Evolutionary conservation across 805 yeast genomes (phyloP).

Genomic region (Candida orba): DNA sequence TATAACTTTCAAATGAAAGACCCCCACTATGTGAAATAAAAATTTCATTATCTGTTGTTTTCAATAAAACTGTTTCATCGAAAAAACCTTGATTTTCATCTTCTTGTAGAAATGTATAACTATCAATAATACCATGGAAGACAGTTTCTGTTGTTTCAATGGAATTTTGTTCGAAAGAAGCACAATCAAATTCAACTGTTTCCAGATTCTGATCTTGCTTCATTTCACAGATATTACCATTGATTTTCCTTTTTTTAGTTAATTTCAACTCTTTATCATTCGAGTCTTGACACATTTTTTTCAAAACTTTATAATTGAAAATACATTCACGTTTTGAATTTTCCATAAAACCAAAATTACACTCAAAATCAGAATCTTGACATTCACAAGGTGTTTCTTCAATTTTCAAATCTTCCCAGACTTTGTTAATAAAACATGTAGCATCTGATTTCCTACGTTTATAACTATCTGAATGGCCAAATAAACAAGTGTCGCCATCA

Average conservation of each 20-base stretch:
- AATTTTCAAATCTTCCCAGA: conserved; percentile 32
- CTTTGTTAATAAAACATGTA: conserved; percentile 43
- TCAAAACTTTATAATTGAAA: conserved; percentile 22
- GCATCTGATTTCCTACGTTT: conserved; percentile 61
- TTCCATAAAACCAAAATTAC: conserved; percentile 46
- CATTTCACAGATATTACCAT: conserved; percentile 18
- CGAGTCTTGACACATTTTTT: conserved; percentile 30
- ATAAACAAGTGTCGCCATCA: conserved; percentile 39
- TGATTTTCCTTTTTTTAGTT: conserved; percentile 11
- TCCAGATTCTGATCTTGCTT: conserved; percentile 8
- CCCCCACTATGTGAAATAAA: conserved; percentile 56
- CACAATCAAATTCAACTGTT: conserved; percentile 12
- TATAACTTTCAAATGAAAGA: conserved; percentile 8
- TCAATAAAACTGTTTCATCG: conserved; percentile 60
- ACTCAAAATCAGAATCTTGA: conserved; percentile 58
- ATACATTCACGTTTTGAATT: conserved; percentile 42
- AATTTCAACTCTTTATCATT: conserved; percentile 13
- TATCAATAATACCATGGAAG: conserved; percentile 46
- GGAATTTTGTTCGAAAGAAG: conserved; percentile 20
- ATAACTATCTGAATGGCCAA: conserved; percentile 62
- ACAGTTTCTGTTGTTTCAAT: conserved; percentile 27
- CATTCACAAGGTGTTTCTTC: conserved; percentile 58
- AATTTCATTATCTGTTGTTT: conserved; percentile 43
- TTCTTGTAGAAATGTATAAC: conserved; percentile 51
- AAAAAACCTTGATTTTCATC: conserved; percentile 22